These are phyloP conservation scores for Stereocaulon alpinum DNA, from an alignment of 495 filamentous ascomycete genomes.

Conservation along the genomic window DNA sequence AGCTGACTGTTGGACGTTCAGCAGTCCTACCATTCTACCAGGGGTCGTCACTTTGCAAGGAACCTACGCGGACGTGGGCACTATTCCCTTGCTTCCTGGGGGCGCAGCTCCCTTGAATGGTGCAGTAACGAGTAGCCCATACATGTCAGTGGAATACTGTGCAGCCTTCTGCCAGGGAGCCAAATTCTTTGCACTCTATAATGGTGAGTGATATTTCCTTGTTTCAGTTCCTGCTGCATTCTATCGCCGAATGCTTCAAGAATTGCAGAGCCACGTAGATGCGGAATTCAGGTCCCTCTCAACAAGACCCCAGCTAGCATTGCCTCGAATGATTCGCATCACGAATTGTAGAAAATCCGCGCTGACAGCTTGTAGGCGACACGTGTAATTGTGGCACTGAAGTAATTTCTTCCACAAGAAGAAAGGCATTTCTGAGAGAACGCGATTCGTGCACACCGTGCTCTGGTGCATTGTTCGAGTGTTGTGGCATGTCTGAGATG, in stretches of 20 bases:
- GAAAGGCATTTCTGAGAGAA: too few species aligned
- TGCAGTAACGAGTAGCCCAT: background rate
- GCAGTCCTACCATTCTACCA: background rate
- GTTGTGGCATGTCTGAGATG: too few species aligned
- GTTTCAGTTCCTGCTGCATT: background rate
- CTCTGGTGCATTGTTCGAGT: too few species aligned
- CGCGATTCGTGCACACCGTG: too few species aligned
- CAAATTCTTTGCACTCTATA: slow-evolving; percentile 13
- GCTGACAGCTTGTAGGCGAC: too few species aligned
- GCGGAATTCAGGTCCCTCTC: too few species aligned
- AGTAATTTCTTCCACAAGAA: too few species aligned
- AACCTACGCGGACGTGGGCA: background rate
- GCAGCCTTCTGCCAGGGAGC: slow-evolving; percentile 14
- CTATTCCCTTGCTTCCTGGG: background rate
- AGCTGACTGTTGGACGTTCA: background rate
- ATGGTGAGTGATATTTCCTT: background rate
- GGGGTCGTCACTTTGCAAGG: background rate
- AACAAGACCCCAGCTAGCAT: too few species aligned
- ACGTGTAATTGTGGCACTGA: too few species aligned
- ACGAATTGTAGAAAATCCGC: too few species aligned
- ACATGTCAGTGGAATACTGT: slow-evolving; percentile 17
- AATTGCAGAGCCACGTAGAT: too few species aligned
- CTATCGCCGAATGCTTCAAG: background rate
- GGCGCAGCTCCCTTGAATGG: background rate
- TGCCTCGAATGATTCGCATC: too few species aligned